Percentiles rank a stretch among this genome's conserved stretches.
Evolutionary conservation across 2,329 filamentous ascomycete genomes (phyloP).

Genomic region (Hypoxylon sp.): DNA sequence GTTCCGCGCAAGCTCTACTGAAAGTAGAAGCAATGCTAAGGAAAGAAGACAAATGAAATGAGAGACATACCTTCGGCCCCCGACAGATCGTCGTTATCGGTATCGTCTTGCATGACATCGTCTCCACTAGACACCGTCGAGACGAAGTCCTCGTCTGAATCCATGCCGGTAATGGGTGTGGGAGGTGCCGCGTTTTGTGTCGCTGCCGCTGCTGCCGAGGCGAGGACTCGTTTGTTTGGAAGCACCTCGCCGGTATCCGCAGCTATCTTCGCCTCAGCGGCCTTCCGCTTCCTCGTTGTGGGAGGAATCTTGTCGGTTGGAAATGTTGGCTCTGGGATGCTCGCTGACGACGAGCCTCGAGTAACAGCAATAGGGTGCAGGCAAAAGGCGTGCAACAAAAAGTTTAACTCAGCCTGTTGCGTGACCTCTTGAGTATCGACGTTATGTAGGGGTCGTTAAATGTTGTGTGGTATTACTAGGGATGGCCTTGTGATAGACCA

Average conservation of each 20-base stretch:
- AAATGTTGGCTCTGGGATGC: conserved; percentile 41
- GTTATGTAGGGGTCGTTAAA: neutral
- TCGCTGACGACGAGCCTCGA: conserved; percentile 46
- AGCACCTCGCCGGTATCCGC: conserved; percentile 60
- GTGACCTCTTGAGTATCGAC: neutral
- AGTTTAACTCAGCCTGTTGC: conserved; percentile 7
- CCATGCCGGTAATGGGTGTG: conserved; percentile 79
- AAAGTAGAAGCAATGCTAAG: neutral
- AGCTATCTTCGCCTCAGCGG: conserved; percentile 74
- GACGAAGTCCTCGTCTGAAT: conserved; percentile 96
- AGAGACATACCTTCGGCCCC: conserved; percentile 63
- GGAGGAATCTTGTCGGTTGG: conserved; percentile 69
- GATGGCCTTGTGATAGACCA: conserved; percentile 10
- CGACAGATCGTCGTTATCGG: conserved; percentile 77
- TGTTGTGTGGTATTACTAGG: neutral
- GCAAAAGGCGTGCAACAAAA: conserved; percentile 21
- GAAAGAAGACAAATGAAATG: neutral
- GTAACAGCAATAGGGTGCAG: conserved; percentile 12
- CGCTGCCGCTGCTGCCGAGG: conserved; percentile 61
- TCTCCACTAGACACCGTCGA: conserved; percentile 85
- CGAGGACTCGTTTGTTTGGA: conserved; percentile 68
- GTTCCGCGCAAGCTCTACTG: conserved; percentile 6
- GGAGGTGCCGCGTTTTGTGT: conserved; percentile 65
- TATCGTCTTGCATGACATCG: conserved; percentile 81
- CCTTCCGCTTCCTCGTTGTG: conserved; percentile 72